Conservation (phyloP, 495 filamentous ascomycete species). For the Letharia columbiana region DNA sequence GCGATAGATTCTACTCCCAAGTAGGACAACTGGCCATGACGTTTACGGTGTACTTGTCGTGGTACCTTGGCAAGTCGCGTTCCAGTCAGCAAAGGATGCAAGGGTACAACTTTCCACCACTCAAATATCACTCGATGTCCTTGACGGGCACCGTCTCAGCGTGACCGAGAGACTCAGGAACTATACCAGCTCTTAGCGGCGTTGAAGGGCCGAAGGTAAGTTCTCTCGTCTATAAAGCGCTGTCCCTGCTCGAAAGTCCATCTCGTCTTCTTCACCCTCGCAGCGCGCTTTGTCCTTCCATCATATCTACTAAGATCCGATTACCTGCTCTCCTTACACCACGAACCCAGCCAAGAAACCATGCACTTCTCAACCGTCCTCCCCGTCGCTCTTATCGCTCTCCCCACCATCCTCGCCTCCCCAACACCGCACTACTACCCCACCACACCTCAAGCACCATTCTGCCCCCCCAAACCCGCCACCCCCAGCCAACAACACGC, state of each 20-base stretch:
- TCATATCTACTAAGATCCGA: neutral
- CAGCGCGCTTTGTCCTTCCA: neutral
- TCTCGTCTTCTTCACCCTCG: neutral
- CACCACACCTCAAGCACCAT: neutral
- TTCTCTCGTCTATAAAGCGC: neutral
- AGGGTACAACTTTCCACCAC: neutral
- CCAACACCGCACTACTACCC: neutral
- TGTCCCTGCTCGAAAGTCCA: neutral
- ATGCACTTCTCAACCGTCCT: neutral
- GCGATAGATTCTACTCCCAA: neutral
- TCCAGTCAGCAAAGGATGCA: neutral
- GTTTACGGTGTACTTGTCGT: neutral
- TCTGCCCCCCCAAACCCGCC: constrained; percentile 3
- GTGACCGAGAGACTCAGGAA: neutral
- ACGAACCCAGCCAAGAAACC: neutral
- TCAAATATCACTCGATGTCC: no score
- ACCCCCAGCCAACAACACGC: constrained; percentile 2
- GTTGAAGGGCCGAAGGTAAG: neutral
- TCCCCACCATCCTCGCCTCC: neutral
- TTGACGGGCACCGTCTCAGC: neutral
- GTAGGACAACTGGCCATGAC: neutral
- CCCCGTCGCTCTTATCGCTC: neutral
- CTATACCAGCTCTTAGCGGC: neutral
- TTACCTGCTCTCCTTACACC: neutral
- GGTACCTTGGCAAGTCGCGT: neutral